Percentiles rank a stretch among this genome's conserved stretches.
Evolutionary conservation across 257 asterid species (phyloP).

Genomic region (Solanum acaule): DNA sequence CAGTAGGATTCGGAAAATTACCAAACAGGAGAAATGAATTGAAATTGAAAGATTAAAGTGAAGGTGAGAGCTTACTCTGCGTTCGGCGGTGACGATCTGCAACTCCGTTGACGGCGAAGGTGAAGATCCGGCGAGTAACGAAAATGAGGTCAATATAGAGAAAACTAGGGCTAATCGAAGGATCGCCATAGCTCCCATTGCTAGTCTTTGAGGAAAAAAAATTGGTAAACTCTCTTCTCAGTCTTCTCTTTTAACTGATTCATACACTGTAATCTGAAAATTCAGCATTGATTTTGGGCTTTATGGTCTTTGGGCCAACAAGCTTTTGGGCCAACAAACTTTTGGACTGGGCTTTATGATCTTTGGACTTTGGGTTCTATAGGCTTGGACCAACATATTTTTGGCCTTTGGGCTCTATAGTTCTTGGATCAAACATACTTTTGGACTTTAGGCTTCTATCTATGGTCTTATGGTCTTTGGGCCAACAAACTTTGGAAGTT

Average conservation of each 20-base stretch:
- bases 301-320: neutral
- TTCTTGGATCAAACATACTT: neutral
- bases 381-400: neutral
- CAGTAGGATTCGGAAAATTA: neutral
- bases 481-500: neutral
- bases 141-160: slow-evolving; percentile 17
- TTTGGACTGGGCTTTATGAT: neutral
- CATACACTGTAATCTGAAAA: neutral
- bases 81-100: slow-evolving; percentile 81
- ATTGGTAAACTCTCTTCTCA: neutral
- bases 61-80: slow-evolving; percentile 41
- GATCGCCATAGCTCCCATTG: slow-evolving; percentile 39
- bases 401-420: neutral
- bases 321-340: neutral
- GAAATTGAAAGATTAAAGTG: neutral
- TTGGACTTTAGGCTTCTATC: neutral
- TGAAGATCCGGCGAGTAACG: slow-evolving; percentile 23
- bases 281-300: neutral
- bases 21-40: neutral
- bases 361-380: neutral
- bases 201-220: neutral
- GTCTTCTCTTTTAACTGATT: neutral
- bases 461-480: neutral
- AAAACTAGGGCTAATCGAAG: slow-evolving; percentile 16
- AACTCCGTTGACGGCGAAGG: slow-evolving; percentile 29